These are phyloP conservation scores for Schizosaccharomyces lindneri DNA, from an alignment of 805 yeast genomes.

Conservation along the genomic window DNA sequence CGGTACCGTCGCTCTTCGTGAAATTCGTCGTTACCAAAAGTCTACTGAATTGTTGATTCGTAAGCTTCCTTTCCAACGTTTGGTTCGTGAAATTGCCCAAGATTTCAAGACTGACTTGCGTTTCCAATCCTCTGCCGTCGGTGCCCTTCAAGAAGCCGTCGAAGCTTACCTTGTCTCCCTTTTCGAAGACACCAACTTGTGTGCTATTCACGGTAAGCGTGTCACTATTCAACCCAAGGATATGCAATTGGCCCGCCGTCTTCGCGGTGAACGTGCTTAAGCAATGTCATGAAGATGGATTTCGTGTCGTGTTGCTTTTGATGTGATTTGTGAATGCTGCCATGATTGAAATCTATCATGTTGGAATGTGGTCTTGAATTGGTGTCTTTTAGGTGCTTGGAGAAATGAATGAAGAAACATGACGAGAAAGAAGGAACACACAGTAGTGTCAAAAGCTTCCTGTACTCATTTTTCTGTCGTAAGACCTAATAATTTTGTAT, in stretches of 20 bases:
- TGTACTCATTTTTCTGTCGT: no score
- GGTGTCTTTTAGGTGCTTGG: no score
- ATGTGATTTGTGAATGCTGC: no score
- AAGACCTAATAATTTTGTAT: no score
- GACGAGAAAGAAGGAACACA: no score
- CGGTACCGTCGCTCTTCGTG: conserved; percentile 89
- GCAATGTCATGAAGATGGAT: neutral
- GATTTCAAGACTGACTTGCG: conserved; percentile 82
- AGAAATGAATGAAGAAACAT: no score
- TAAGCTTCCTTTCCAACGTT: conserved; percentile 91
- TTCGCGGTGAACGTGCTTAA: conserved; percentile 44
- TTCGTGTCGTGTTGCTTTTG: no score
- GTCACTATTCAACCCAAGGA: conserved; percentile 97
- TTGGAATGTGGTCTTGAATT: no score
- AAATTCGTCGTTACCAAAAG: conserved; percentile 91
- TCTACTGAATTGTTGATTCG: conserved; percentile 85
- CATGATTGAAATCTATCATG: no score
- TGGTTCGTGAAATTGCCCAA: conserved; percentile 86
- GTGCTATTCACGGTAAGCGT: conserved; percentile 97
- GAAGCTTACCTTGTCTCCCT: conserved; percentile 92
- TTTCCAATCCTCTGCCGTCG: conserved; percentile 92
- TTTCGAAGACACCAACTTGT: conserved; percentile 93
- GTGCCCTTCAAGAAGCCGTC: conserved; percentile 95
- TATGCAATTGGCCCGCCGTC: conserved; percentile 90
- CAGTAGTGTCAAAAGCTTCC: no score